Percentiles rank a stretch among this genome's conserved stretches.
Evolutionary conservation across 176 grass and related monocot genomes (phyloP).

Genomic region (Melocanna baccifera): DNA sequence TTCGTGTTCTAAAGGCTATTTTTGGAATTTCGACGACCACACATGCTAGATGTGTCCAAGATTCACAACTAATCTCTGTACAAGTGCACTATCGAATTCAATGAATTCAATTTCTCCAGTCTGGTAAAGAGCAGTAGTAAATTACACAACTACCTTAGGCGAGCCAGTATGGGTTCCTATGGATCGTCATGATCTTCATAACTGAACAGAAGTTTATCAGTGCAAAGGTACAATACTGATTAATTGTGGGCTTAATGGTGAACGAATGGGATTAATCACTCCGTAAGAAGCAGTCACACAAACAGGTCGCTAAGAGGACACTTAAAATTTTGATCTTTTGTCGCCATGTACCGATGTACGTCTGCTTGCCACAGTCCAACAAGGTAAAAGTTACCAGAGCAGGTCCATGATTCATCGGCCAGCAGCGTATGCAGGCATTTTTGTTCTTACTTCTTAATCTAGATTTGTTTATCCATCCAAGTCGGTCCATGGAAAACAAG

Average conservation of each 20-base stretch:
- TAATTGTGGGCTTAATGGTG: not conserved
- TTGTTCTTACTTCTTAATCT: conserved; percentile 2
- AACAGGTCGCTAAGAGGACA: not conserved
- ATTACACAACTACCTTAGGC: not conserved
- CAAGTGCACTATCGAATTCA: not conserved
- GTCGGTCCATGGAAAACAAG: not conserved
- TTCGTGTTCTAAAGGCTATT: too few species aligned
- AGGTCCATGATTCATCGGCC: not conserved
- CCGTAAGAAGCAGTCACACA: not conserved
- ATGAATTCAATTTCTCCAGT: not conserved
- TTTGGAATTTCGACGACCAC: too few species aligned
- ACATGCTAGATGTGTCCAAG: too few species aligned
- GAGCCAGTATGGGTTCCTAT: not conserved
- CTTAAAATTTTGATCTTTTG: not conserved
- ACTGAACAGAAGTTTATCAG: not conserved
- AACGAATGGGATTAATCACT: not conserved
- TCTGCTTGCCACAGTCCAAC: conserved; percentile 4
- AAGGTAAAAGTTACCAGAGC: conserved; percentile 18
- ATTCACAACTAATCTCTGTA: not conserved
- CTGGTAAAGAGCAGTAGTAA: not conserved
- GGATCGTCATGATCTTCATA: not conserved
- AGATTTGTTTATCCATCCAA: not conserved
- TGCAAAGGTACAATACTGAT: not conserved
- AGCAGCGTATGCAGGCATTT: not conserved
- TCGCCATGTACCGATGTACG: not conserved